A percentile compares a stretch with the other conserved stretches of the same genome.
These are phyloP conservation scores for Miamiensis avidus DNA, from an alignment of 169 alveolate species.

Conservation along the genomic window DNA sequence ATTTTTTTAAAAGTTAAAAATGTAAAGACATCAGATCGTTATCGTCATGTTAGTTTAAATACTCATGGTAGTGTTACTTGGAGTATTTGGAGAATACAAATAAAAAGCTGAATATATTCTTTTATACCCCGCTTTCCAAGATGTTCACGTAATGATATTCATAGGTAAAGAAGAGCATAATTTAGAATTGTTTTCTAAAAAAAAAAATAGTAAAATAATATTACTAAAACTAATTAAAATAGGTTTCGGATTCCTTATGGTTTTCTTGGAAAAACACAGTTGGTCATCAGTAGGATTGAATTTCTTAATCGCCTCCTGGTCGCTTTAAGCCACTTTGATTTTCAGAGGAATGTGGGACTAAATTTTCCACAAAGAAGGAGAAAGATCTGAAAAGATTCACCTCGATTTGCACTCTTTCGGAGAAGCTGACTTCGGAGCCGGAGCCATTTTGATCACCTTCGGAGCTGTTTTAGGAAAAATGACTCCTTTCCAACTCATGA, in stretches of 20 bases:
- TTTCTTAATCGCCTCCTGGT: slow-evolving; percentile 57
- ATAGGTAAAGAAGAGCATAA: neutral
- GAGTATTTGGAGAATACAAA: neutral
- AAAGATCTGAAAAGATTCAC: slow-evolving; percentile 26
- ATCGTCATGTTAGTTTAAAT: neutral
- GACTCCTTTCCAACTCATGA: slow-evolving; percentile 54
- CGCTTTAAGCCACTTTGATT: slow-evolving; percentile 54
- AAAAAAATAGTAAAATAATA: too few species aligned
- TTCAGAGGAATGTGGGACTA: slow-evolving; percentile 57
- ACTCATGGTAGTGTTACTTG: neutral
- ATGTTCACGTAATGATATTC: neutral
- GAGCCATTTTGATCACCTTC: slow-evolving; percentile 65
- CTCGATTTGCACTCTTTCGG: slow-evolving; percentile 34
- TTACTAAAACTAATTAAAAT: too few species aligned
- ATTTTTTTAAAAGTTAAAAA: too few species aligned
- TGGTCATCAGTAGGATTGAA: slow-evolving; percentile 71
- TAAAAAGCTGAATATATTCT: neutral
- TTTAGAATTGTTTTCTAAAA: too few species aligned
- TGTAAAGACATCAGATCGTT: too few species aligned
- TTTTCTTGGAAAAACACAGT: slow-evolving; percentile 62
- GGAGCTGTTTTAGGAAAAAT: slow-evolving; percentile 83
- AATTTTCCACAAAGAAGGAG: slow-evolving; percentile 34
- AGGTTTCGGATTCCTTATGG: slow-evolving; percentile 82
- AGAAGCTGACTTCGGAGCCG: slow-evolving; percentile 62
- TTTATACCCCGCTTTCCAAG: neutral